Evolutionary conservation across 768 basidiomycete genomes (phyloP).

Genomic region (Imleria badia): DNA sequence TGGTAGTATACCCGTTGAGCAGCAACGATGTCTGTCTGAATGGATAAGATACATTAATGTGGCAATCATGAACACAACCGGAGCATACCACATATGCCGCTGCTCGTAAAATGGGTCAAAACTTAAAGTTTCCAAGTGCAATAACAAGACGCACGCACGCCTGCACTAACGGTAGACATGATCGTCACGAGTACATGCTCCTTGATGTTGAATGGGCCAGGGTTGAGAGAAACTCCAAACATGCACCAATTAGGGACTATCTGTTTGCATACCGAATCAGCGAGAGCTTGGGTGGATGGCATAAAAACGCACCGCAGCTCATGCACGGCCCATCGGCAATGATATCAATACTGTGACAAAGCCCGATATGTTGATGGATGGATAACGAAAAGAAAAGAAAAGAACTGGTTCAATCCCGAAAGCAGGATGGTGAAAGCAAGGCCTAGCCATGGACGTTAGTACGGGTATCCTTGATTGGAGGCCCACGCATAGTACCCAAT

Average conservation of each 20-base stretch:
- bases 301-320: constrained; percentile 42
- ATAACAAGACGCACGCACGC: constrained; percentile 16
- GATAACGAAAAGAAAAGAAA: constrained; percentile 73
- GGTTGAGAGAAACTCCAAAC: constrained; percentile 62
- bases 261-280: constrained; percentile 15
- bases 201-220: constrained; percentile 77
- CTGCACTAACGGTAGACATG: constrained; percentile 53
- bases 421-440: constrained; percentile 56
- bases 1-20: constrained; percentile 72
- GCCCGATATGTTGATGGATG: constrained; percentile 39
- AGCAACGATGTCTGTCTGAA: constrained; percentile 64
- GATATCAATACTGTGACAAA: constrained; percentile 71
- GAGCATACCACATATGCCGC: constrained; percentile 47
- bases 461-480: fast-evolving
- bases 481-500: constrained; percentile 39
- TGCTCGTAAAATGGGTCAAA: constrained; percentile 9
- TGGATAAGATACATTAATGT: neutral
- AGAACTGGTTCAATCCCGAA: constrained; percentile 77
- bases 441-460: constrained; percentile 7
- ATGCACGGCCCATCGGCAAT: constrained; percentile 66
- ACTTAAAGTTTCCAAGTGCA: neutral
- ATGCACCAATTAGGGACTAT: constrained; percentile 51
- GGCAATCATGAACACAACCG: neutral
- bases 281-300: no score
- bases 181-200: constrained; percentile 69